These are phyloP conservation scores for Cryphonectria radicalis DNA, from an alignment of 2,329 filamentous ascomycete species.

Conservation along the genomic window DNA sequence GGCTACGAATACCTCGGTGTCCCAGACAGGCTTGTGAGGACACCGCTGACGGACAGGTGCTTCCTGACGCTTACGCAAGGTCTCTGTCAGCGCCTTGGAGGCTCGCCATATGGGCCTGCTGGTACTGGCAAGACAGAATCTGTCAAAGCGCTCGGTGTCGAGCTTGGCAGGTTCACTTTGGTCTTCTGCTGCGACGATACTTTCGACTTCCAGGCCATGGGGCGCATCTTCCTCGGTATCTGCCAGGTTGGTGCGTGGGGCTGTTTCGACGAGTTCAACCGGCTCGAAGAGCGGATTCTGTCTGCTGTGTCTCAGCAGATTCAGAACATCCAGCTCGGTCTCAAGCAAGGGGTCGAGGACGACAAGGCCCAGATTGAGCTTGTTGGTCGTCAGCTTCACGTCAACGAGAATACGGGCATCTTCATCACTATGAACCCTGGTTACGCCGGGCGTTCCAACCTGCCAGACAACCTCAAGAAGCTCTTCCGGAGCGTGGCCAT, in stretches of 20 bases:
- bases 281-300: constrained; percentile 94
- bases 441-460: constrained; percentile 95
- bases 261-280: constrained; percentile 99
- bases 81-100: constrained; percentile 90
- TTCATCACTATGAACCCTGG: constrained; percentile 99
- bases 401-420: constrained; percentile 93
- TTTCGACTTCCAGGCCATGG: constrained; percentile 99
- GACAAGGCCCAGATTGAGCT: constrained; percentile 90
- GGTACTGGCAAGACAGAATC: constrained; percentile 99
- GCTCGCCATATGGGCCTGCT: constrained; percentile 95
- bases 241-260: constrained; percentile 99
- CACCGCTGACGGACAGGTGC: constrained; percentile 94
- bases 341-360: constrained; percentile 83
- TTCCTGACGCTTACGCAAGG: constrained; percentile 98
- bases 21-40: constrained; percentile 92
- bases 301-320: constrained; percentile 99
- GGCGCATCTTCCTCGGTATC: constrained; percentile 97
- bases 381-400: constrained; percentile 84
- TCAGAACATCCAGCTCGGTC: constrained; percentile 96
- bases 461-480: constrained; percentile 99
- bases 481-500: constrained; percentile 98
- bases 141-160: constrained; percentile 94
- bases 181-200: constrained; percentile 99
- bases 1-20: constrained; percentile 98
- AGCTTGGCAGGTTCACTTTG: constrained; percentile 94